Percentiles rank a stretch among this genome's conserved stretches.
Conservation (phyloP, 305 asterid genomes). For the Fraxinus floribunda region DNA sequence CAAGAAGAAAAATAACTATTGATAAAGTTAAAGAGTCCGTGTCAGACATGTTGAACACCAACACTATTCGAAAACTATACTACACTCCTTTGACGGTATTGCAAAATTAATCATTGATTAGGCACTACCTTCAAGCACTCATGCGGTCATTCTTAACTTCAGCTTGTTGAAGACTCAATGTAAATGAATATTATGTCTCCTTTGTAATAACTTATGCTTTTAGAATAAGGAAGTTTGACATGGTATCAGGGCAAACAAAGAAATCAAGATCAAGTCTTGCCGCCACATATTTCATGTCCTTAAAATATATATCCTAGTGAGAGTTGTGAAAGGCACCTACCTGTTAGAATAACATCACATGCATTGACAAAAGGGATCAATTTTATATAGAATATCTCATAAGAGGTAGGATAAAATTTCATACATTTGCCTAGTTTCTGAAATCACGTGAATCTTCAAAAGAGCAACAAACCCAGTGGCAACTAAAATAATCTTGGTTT, state of each 20-base stretch:
- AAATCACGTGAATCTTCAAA: background rate
- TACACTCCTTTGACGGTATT: background rate
- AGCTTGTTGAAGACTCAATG: background rate
- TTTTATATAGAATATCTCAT: background rate
- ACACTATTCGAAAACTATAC: background rate
- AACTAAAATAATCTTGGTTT: background rate
- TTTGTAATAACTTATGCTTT: too few species aligned
- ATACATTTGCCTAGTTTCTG: background rate
- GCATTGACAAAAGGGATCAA: background rate
- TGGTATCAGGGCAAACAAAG: background rate
- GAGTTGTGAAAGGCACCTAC: background rate
- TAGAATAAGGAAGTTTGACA: background rate
- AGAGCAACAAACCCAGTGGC: background rate
- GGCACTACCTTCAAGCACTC: background rate
- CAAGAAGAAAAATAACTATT: background rate
- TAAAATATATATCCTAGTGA: background rate
- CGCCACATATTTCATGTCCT: background rate
- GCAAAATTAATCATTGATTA: background rate
- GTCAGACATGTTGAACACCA: background rate
- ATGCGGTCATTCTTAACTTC: background rate
- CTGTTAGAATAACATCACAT: background rate
- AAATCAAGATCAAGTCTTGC: background rate
- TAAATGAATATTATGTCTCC: background rate
- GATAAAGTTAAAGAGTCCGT: background rate
- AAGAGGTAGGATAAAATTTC: background rate